Conservation (phyloP, 1,284 basidiomycete genomes). For the Fomitopsis pinicola region DNA sequence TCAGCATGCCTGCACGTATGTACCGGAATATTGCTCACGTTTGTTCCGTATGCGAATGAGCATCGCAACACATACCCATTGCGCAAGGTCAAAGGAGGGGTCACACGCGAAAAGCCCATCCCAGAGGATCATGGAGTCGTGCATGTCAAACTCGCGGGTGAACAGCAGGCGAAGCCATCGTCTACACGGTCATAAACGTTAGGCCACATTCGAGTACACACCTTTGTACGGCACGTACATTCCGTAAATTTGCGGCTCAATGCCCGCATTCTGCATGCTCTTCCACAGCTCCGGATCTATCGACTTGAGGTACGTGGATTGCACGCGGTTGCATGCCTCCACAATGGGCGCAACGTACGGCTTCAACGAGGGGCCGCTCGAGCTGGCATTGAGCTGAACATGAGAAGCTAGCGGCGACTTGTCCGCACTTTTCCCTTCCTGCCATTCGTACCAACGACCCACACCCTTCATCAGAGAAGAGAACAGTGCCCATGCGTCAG, state of each 20-base stretch:
- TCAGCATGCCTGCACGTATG: background rate
- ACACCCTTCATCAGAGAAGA: constrained; percentile 71
- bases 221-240: constrained; percentile 52
- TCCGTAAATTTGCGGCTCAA: constrained; percentile 93
- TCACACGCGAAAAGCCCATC: constrained; percentile 88
- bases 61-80: constrained; percentile 90
- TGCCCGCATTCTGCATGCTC: constrained; percentile 69
- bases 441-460: constrained; percentile 89
- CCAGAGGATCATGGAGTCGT: constrained; percentile 80
- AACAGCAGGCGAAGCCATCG: constrained; percentile 91
- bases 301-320: constrained; percentile 65
- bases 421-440: constrained; percentile 41
- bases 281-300: constrained; percentile 82
- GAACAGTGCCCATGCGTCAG: constrained; percentile 85
- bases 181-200: constrained; percentile 32
- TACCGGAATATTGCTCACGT: constrained; percentile 41
- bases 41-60: constrained; percentile 86
- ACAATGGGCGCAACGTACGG: constrained; percentile 82
- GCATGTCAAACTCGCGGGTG: constrained; percentile 80
- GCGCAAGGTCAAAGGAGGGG: constrained; percentile 64
- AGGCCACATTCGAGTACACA: background rate
- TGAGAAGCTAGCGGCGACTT: constrained; percentile 39
- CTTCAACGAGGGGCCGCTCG: constrained; percentile 45
- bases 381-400: constrained; percentile 38
- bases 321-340: constrained; percentile 73